Evolutionary conservation across 306 rosid species (phyloP).

Genomic region (Luffa acutangula): DNA sequence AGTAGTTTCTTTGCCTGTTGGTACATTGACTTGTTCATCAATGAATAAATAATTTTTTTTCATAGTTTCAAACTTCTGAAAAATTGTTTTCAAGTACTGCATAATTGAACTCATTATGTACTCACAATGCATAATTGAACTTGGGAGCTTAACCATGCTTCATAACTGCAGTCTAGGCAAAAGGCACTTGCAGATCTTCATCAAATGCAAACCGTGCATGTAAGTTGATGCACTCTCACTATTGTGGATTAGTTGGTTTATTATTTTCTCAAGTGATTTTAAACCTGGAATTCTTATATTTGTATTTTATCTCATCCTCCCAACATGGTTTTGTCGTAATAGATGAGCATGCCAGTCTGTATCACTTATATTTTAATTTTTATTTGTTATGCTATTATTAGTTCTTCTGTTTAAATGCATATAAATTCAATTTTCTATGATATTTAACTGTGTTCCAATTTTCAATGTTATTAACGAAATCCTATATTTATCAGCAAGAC

Average conservation of each 20-base stretch:
- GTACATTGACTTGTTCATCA: neutral
- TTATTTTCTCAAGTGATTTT: constrained; percentile 6
- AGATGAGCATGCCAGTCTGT: neutral
- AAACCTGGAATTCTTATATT: constrained; percentile 5
- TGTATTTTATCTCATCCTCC: neutral
- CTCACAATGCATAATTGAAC: neutral
- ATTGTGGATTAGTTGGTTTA: constrained; percentile 6
- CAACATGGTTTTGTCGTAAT: neutral
- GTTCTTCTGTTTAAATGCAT: neutral
- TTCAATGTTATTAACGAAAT: neutral
- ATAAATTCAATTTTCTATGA: neutral
- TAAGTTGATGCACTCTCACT: constrained; percentile 22
- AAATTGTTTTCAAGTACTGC: neutral
- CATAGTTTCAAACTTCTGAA: neutral
- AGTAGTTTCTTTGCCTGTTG: neutral
- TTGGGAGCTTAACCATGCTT: constrained; percentile 10
- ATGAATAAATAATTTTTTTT: neutral
- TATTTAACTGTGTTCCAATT: neutral
- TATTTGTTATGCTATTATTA: neutral
- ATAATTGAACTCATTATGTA: neutral
- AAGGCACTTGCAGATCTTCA: constrained; percentile 83
- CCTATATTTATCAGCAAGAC: neutral
- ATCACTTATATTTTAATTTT: neutral
- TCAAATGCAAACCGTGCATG: constrained; percentile 81
- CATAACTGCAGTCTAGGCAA: constrained; percentile 73